Conservation (phyloP, 805 yeast genomes). For the Metschnikowia matae region DNA sequence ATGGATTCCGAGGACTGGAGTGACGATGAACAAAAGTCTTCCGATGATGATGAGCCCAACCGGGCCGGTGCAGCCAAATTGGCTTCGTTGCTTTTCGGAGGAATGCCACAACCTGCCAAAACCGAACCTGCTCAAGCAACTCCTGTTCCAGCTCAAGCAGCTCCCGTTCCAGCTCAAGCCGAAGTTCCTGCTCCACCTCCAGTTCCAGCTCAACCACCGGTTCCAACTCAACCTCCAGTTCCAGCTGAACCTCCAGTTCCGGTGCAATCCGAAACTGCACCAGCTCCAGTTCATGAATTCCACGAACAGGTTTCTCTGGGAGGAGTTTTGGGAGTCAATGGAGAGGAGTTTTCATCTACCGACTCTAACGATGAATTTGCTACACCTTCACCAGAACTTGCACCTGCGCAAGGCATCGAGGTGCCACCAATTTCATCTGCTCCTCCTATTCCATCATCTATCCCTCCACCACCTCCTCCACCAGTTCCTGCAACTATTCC, state of each 20-base stretch:
- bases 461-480: slow-evolving; percentile 5
- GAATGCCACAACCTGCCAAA: slow-evolving; percentile 38
- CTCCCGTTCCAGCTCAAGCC: neutral
- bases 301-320: neutral
- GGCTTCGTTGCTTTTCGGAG: slow-evolving; percentile 52
- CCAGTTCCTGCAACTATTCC: slow-evolving; percentile 13
- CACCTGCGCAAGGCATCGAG: neutral
- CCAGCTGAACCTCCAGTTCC: slow-evolving; percentile 1
- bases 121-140: neutral
- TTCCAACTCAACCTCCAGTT: neutral
- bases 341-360: slow-evolving; percentile 5
- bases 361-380: slow-evolving; percentile 16
- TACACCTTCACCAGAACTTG: slow-evolving; percentile 17
- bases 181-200: neutral
- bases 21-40: slow-evolving; percentile 39
- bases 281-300: neutral
- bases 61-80: slow-evolving; percentile 53
- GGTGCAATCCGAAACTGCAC: neutral
- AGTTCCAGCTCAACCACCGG: neutral
- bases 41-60: slow-evolving; percentile 47
- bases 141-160: neutral
- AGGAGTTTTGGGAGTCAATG: neutral
- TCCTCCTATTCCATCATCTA: neutral
- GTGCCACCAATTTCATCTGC: slow-evolving; percentile 11
- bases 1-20: slow-evolving; percentile 45